Evolutionary conservation across 495 filamentous ascomycete species (phyloP).

Genomic region (Pseudomonodictys pantanalensis): DNA sequence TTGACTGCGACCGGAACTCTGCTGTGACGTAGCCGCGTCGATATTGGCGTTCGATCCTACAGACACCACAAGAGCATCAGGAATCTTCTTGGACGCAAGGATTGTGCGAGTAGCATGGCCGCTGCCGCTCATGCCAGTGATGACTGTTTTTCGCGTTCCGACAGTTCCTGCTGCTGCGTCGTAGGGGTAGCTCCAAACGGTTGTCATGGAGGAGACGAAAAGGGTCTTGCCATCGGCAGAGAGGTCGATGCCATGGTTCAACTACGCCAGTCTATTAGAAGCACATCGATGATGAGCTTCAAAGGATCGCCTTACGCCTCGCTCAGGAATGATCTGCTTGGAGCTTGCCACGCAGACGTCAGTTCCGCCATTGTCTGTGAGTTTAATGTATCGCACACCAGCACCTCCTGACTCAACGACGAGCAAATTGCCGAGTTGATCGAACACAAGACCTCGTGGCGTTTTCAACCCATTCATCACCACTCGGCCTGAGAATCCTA

Average conservation of each 20-base stretch:
- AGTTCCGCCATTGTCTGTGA: constrained; percentile 51
- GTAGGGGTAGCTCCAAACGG: constrained; percentile 60
- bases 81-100: constrained; percentile 51
- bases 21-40: constrained; percentile 48
- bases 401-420: constrained; percentile 55
- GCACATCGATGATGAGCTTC: background rate
- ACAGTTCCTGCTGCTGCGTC: constrained; percentile 43
- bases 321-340: constrained; percentile 30
- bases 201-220: constrained; percentile 56
- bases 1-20: constrained; percentile 55
- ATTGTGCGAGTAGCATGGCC: constrained; percentile 64
- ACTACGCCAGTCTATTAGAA: constrained; percentile 32
- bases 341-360: constrained; percentile 42
- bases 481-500: constrained; percentile 55
- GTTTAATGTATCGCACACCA: constrained; percentile 48
- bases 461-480: constrained; percentile 50
- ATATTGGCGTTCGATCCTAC: constrained; percentile 60
- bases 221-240: constrained; percentile 58
- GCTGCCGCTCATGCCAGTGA: constrained; percentile 56
- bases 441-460: constrained; percentile 60
- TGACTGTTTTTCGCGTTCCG: constrained; percentile 45
- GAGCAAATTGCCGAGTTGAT: constrained; percentile 55
- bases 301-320: constrained; percentile 34
- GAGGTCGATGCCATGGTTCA: constrained; percentile 65
- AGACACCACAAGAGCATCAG: constrained; percentile 56